Evolutionary conservation across 1,284 basidiomycete genomes (phyloP).

Genomic region (Apiotrichum sp.): DNA sequence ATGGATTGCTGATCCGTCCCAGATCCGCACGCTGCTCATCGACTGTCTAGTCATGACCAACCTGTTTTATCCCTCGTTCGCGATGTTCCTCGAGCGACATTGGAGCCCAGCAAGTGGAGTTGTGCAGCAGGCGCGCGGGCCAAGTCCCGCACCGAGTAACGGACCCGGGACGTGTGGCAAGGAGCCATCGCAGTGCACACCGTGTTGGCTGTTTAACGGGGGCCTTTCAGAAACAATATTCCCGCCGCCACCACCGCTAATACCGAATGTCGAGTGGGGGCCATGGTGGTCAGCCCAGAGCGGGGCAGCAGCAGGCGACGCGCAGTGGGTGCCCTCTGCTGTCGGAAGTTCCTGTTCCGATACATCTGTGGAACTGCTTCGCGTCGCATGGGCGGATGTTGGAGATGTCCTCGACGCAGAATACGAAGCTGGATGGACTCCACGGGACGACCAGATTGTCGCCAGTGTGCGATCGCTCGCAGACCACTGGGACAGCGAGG

Average conservation of each 20-base stretch:
- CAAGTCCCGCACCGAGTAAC: not conserved
- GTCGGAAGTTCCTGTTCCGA: not conserved
- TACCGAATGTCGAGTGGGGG: slow-evolving; percentile 34
- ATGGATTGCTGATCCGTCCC: slow-evolving; percentile 29
- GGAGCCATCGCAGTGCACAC: not conserved
- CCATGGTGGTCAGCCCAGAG: slow-evolving; percentile 35
- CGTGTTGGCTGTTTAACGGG: slow-evolving; percentile 2
- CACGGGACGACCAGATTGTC: slow-evolving; percentile 10
- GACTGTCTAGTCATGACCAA: slow-evolving; percentile 93
- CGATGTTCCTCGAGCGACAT: slow-evolving; percentile 61
- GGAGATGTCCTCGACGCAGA: slow-evolving; percentile 36
- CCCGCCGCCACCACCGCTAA: slow-evolving; percentile 36
- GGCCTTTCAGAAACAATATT: slow-evolving; percentile 13
- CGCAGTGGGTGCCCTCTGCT: slow-evolving; percentile 7
- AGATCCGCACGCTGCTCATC: slow-evolving; percentile 87
- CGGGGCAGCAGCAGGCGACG: slow-evolving; percentile 7
- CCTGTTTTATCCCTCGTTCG: slow-evolving; percentile 85
- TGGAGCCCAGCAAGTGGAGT: not conserved
- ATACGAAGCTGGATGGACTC: slow-evolving; percentile 5
- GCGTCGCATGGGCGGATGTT: slow-evolving; percentile 41
- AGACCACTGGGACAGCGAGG: slow-evolving; percentile 28
- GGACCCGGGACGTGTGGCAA: not conserved
- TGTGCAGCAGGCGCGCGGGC: slow-evolving; percentile 4
- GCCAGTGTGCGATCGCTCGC: slow-evolving; percentile 3
- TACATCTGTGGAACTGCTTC: slow-evolving; percentile 22